Evolutionary conservation across 2,329 filamentous ascomycete species (phyloP).

Genomic region (Daldinia eschscholtzii): DNA sequence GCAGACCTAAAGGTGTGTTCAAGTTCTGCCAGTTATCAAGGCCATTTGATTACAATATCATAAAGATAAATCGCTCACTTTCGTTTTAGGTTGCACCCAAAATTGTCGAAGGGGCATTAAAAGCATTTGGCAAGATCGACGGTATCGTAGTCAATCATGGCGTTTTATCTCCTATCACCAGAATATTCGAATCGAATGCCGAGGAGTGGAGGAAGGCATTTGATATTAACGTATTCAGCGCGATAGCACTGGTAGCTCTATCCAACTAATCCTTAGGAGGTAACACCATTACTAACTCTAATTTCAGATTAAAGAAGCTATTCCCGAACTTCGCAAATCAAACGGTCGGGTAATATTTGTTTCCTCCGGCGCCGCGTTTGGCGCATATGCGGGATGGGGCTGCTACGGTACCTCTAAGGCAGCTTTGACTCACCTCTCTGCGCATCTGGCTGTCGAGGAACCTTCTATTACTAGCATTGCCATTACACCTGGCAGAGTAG

Average conservation of each 20-base stretch:
- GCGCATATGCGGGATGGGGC: conserved; percentile 79
- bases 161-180: conserved; percentile 78
- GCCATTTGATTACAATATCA: neutral
- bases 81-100: conserved; percentile 65
- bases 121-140: conserved; percentile 80
- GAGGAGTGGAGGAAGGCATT: conserved; percentile 82
- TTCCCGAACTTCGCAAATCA: conserved; percentile 75
- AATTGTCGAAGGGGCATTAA: conserved; percentile 74
- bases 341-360: conserved; percentile 81
- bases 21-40: neutral
- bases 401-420: conserved; percentile 88
- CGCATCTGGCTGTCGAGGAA: conserved; percentile 82
- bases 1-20: conserved; percentile 62
- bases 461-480: conserved; percentile 78
- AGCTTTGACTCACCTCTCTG: conserved; percentile 81
- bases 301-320: conserved; percentile 74
- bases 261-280: neutral
- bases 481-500: conserved; percentile 82
- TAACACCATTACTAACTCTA: conserved; percentile 46
- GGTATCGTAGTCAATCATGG: conserved; percentile 92
- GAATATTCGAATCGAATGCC: conserved; percentile 74
- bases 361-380: conserved; percentile 80
- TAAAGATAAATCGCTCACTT: conserved; percentile 21
- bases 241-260: conserved; percentile 76
- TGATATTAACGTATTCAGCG: conserved; percentile 89